Conservation (phyloP, 2,329 filamentous ascomycete genomes). For the Lachnellula hyalina region DNA sequence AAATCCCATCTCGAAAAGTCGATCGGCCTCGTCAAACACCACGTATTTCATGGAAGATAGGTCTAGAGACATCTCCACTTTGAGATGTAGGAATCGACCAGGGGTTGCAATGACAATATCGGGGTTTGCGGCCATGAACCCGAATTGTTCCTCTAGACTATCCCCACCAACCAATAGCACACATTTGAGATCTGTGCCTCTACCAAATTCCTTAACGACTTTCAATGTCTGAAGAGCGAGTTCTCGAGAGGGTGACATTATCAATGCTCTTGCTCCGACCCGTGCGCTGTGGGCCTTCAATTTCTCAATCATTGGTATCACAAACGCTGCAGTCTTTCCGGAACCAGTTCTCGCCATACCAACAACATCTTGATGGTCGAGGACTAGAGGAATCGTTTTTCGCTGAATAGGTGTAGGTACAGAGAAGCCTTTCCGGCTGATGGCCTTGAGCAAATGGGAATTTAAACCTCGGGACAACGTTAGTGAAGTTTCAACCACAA, state of each 20-base stretch:
- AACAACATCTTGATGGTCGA: slow-evolving; percentile 91
- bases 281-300: slow-evolving; percentile 82
- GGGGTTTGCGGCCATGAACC: slow-evolving; percentile 86
- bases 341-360: slow-evolving; percentile 99
- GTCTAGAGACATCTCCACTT: slow-evolving; percentile 92
- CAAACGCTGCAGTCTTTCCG: slow-evolving; percentile 96
- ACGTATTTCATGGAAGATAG: slow-evolving; percentile 89
- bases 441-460: slow-evolving; percentile 78
- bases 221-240: slow-evolving; percentile 91
- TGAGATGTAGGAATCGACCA: slow-evolving; percentile 90
- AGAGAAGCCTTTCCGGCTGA: slow-evolving; percentile 88
- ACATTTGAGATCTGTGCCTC: slow-evolving; percentile 86
- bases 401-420: slow-evolving; percentile 96
- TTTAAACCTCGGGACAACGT: slow-evolving; percentile 56
- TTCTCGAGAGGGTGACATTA: slow-evolving; percentile 90
- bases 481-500: neutral
- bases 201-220: slow-evolving; percentile 89
- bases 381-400: slow-evolving; percentile 87
- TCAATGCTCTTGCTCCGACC: slow-evolving; percentile 79
- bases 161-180: slow-evolving; percentile 91
- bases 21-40: slow-evolving; percentile 96
- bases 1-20: slow-evolving; percentile 98
- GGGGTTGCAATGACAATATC: slow-evolving; percentile 97
- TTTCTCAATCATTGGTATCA: slow-evolving; percentile 96
- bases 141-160: slow-evolving; percentile 91